Percentiles rank a stretch among this genome's conserved stretches.
These are phyloP conservation scores for Dioscorea alata DNA, from an alignment of 106 monocot species.

Conservation along the genomic window DNA sequence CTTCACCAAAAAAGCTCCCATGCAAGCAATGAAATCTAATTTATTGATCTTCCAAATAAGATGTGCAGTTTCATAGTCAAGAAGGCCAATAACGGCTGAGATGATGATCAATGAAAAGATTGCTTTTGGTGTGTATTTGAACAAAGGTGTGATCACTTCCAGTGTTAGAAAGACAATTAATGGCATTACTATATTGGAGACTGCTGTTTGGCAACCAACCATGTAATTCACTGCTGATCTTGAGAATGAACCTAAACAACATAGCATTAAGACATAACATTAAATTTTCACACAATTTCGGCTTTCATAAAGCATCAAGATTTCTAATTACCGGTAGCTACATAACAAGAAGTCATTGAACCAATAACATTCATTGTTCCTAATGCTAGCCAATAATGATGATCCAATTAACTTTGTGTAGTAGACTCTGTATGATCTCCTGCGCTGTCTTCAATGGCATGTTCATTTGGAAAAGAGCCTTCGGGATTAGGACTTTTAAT, in stretches of 20 bases:
- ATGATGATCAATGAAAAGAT: conserved; percentile 77
- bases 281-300: too few relatives aligned
- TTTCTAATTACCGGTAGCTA: conserved; percentile 70
- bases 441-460: too few relatives aligned
- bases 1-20: conserved; percentile 90
- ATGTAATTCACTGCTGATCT: conserved; percentile 89
- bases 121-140: too few relatives aligned
- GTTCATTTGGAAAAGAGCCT: too few relatives aligned
- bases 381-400: conserved; percentile 47
- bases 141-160: conserved; percentile 67
- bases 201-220: conserved; percentile 72
- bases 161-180: conserved; percentile 57
- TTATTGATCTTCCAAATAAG: conserved; percentile 91
- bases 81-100: conserved; percentile 55
- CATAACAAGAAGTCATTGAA: too few relatives aligned
- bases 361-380: conserved; percentile 86
- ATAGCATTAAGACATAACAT: too few relatives aligned
- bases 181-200: conserved; percentile 87
- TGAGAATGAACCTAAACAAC: conserved; percentile 64
- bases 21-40: conserved; percentile 73
- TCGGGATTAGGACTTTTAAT: too few relatives aligned
- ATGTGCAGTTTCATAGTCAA: conserved; percentile 61
- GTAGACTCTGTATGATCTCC: too few relatives aligned
- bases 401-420: conserved; percentile 57
- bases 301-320: too few relatives aligned